Evolutionary conservation across 441 rosid species (phyloP).

Genomic region (Kokia cookei): DNA sequence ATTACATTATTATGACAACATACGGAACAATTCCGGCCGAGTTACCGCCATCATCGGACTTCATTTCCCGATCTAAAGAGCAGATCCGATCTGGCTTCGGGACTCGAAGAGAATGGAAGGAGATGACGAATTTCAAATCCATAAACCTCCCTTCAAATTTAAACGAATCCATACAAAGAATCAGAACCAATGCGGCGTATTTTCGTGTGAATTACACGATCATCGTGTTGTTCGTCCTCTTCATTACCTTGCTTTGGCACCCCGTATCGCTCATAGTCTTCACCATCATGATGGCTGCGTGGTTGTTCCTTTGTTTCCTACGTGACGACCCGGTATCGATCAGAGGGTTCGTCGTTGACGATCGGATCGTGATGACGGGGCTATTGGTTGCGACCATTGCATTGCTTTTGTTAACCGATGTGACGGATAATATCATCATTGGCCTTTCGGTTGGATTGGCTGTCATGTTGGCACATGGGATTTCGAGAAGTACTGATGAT

Average conservation of each 20-base stretch:
- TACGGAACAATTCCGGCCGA: slow-evolving; percentile 58
- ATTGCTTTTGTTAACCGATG: slow-evolving; percentile 30
- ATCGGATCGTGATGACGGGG: slow-evolving; percentile 27
- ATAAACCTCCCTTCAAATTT: slow-evolving; percentile 23
- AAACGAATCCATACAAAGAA: slow-evolving; percentile 18
- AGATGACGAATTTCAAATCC: not conserved
- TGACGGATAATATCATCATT: slow-evolving; percentile 22
- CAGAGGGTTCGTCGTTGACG: slow-evolving; percentile 27
- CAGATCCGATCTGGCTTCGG: slow-evolving; percentile 15
- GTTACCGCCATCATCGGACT: slow-evolving; percentile 12
- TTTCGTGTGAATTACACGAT: slow-evolving; percentile 39
- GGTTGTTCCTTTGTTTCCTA: slow-evolving; percentile 45
- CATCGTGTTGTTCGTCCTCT: slow-evolving; percentile 23
- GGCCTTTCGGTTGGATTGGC: slow-evolving; percentile 32
- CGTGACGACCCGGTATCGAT: slow-evolving; percentile 30
- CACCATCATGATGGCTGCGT: slow-evolving; percentile 27
- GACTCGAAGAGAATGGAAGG: not conserved
- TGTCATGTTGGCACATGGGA: slow-evolving; percentile 37
- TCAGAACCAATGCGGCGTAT: slow-evolving; percentile 23
- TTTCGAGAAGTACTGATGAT: slow-evolving; percentile 31
- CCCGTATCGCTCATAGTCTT: slow-evolving; percentile 34
- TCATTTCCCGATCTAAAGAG: slow-evolving; percentile 24
- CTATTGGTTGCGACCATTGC: slow-evolving; percentile 29
- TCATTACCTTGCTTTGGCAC: slow-evolving; percentile 47
- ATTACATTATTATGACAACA: slow-evolving; percentile 40